These are phyloP conservation scores for Syzygium aqueum DNA, from an alignment of 345 rosid species.

Conservation along the genomic window DNA sequence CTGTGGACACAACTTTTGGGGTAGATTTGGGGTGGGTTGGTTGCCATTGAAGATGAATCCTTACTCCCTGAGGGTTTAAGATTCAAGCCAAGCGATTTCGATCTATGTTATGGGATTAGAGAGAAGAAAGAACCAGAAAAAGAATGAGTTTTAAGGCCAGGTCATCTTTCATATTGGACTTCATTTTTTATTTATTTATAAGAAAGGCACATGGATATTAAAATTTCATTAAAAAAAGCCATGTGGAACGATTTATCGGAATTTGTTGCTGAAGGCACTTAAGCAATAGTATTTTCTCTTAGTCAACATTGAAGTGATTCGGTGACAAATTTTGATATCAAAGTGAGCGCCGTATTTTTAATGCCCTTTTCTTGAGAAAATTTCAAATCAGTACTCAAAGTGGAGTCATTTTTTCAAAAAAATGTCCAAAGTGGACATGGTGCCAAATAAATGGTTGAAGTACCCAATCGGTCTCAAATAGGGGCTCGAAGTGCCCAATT, in stretches of 20 bases:
- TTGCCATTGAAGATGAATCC: too few relatives aligned
- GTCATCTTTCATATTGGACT: too few relatives aligned
- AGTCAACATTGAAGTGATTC: rapidly evolving
- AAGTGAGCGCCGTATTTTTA: rapidly evolving
- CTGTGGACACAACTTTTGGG: not conserved
- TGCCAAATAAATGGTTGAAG: too few relatives aligned
- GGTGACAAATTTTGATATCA: too few relatives aligned
- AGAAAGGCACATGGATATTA: not conserved
- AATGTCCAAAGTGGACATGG: too few relatives aligned
- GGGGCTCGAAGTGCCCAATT: too few relatives aligned
- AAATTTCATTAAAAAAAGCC: not conserved
- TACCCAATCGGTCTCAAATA: too few relatives aligned
- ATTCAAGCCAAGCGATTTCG: not conserved
- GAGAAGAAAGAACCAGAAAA: not conserved
- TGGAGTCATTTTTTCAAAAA: too few relatives aligned
- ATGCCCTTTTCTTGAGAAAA: rapidly evolving
- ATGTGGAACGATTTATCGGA: rapidly evolving
- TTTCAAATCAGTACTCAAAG: too few relatives aligned
- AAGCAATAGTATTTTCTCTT: rapidly evolving
- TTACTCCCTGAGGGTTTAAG: not conserved
- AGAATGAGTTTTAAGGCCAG: not conserved
- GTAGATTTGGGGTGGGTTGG: not conserved
- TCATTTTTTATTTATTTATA: not conserved
- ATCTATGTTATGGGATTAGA: not conserved
- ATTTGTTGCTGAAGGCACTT: rapidly evolving